Conservation (phyloP, 768 basidiomycete species). For the Mycena pura region DNA sequence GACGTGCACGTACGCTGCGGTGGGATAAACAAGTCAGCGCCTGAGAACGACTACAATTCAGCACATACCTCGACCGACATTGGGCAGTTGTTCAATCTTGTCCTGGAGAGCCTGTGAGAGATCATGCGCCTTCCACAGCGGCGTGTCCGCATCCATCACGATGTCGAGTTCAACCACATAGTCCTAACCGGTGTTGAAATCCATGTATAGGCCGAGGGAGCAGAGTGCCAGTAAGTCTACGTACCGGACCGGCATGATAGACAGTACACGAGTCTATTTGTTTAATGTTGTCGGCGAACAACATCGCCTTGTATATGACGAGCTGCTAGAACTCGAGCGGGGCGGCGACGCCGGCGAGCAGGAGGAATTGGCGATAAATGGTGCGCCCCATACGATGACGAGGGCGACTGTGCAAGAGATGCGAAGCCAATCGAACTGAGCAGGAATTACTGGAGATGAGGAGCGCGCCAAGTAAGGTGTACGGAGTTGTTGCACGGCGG, state of each 20-base stretch:
- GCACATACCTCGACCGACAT: constrained; percentile 50
- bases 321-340: constrained; percentile 66
- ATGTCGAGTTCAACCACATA: constrained; percentile 72
- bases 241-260: constrained; percentile 53
- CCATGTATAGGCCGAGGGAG: neutral
- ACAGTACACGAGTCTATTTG: constrained; percentile 66
- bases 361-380: constrained; percentile 57
- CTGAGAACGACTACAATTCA: neutral
- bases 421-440: neutral
- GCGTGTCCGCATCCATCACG: constrained; percentile 65
- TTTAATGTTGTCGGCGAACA: constrained; percentile 64
- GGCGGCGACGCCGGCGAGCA: constrained; percentile 69
- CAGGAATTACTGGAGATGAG: constrained; percentile 39
- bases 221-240: neutral
- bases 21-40: neutral
- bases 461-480: constrained; percentile 75
- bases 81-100: constrained; percentile 62
- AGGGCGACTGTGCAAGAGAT: constrained; percentile 49
- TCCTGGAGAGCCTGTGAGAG: constrained; percentile 56
- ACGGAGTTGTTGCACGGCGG: constrained; percentile 91
- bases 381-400: constrained; percentile 59
- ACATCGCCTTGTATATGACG: constrained; percentile 69
- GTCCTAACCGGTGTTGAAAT: constrained; percentile 33
- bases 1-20: constrained; percentile 60
- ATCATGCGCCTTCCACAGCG: constrained; percentile 62